Base-by-base conservation (phyloP, 805 yeast species). In the Nakazawaea peltata region DNA sequence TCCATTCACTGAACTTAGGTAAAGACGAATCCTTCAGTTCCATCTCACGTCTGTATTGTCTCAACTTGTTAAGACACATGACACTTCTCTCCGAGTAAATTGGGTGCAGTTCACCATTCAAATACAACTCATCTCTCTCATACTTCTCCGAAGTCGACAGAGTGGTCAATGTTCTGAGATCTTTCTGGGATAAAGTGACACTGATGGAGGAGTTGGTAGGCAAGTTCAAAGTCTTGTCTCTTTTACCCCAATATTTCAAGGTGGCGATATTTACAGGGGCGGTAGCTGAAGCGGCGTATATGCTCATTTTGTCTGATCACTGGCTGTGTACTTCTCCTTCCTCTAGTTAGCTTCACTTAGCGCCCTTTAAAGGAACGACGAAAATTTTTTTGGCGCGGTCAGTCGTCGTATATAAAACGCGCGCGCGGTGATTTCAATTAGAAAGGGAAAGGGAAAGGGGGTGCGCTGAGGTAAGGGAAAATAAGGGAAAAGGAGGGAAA, bases 191-290 rank as follows among this genome's bases (percentile, higher is more conserved):
- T 43, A 92, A 68, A 8, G 99, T 92, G 32, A 92, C 96, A 16
- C 96, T 85, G 46, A 92, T 87, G 19, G 97, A 87, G 10, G 94
- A 83, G 65, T 92, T 92, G 36, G 99, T 92, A 32, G 99, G 99
- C 35, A 92, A 67, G 54, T 92, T 92, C 51, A 92, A 73, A 32
- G 68, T 65, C 43, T 77, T 79, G 60, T 92, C 97, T 53, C 98
- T 75, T 62, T 92, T 92, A 32, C 99, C 99, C 99, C 99, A 92
- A 66, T 92, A 92, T 63, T 92, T 92, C 45, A 92, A 70, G 26
- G 97, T 92, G 28, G 98, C 98, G 59, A 90, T 90, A 59, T 90
- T 90, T 36, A 90, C 98, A 12, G 98, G 98, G 3, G 98, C 97
- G 28, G 97, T 86, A 32, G 83, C 78, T 4, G 95, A 77, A 8